These are phyloP conservation scores for Diaporthe longicolla DNA, from an alignment of 2,329 filamentous ascomycete genomes.

Conservation along the genomic window DNA sequence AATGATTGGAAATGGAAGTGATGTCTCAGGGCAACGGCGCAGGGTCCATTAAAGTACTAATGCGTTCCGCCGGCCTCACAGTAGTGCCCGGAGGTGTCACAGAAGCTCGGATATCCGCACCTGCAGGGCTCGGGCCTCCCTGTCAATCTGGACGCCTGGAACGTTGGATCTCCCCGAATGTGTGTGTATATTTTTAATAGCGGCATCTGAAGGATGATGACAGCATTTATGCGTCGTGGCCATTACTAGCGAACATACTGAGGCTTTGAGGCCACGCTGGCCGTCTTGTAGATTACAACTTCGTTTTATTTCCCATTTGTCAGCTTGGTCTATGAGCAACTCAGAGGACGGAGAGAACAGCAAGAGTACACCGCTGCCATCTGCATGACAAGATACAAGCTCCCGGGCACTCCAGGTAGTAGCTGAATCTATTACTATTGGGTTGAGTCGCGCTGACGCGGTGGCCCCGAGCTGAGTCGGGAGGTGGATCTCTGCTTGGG, in stretches of 20 bases:
- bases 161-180: neutral
- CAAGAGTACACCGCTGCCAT: neutral
- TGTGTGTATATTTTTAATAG: neutral
- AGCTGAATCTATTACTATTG: neutral
- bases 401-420: neutral
- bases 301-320: neutral
- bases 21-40: neutral
- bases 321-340: neutral
- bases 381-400: neutral
- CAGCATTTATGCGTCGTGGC: neutral
- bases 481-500: neutral
- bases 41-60: conserved; percentile 9
- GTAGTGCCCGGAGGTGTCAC: conserved; percentile 1
- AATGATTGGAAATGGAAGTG: conserved; percentile 9
- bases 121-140: neutral
- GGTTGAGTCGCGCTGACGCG: neutral
- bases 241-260: neutral
- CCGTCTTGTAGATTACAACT: neutral
- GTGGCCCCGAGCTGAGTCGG: neutral
- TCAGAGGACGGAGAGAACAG: neutral
- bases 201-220: neutral
- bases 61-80: neutral
- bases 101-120: conserved; percentile 23
- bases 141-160: neutral
- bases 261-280: conserved; percentile 17